Base-by-base conservation (phyloP, 345 rosid species). In the Lepidium aucheri region DNA sequence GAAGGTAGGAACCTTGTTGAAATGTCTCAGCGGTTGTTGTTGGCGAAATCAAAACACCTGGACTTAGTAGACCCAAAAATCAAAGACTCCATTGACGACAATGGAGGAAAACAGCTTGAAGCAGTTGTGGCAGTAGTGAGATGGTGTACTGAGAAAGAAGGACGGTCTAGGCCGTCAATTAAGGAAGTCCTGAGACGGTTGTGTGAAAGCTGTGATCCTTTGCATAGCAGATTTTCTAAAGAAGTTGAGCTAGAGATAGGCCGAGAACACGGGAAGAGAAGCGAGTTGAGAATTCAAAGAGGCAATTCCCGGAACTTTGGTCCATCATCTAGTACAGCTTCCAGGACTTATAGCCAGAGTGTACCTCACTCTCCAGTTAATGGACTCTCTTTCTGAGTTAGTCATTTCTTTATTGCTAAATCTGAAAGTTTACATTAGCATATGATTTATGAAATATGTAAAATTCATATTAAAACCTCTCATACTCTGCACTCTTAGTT, bases 121-220 rank as follows among this genome's bases (percentile, higher is more conserved):
- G 80, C 79, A 1, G 67, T 81, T 22, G 81, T 79, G 69, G 61
- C 74, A 3, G 78, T 85, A 35, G 89, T 93, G 69, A 84, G 80
- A 72, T 78, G 87, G 95, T 90, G 98, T 84, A 93, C 92, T 6
- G 89, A 90, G 78, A 84, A 74, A 74, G 89, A 90, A 90, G 84
- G 89, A n/a, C 68, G 60, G 61, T 84, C 84, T 45, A 84, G 98
- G 80, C 96, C 97, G 64, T 88, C 98, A 0, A 86, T 93, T 53
- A 93, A 93, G 68, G 89, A 88, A 54, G 90, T 93, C 16, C 82
- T 90, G 22, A 74, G 90, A 74, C 77, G 84, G 40, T 78, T 90
- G 77, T 86, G 91, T 15, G 94, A 93, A 77, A 88, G 94, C 69
- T 78, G 81, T 17, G 98, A 93, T 61, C 88, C 84, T 0, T 71